These are phyloP conservation scores for Umbelopsis isabellina DNA, from an alignment of 192 early-diverging fungal genomes.

Conservation along the genomic window DNA sequence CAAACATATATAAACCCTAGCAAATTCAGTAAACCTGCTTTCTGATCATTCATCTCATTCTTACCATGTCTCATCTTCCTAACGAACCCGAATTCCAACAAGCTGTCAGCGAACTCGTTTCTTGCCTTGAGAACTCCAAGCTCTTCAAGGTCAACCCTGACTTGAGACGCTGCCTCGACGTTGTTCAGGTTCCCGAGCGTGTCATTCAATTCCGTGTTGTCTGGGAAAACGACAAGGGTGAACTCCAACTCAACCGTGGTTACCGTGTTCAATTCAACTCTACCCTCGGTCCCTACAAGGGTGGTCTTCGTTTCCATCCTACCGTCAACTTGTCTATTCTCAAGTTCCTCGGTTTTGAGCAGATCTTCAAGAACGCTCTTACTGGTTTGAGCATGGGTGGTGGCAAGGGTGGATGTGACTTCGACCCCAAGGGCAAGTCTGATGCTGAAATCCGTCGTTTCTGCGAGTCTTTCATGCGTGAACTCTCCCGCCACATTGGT, in stretches of 20 bases:
- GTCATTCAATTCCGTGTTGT: constrained; percentile 55
- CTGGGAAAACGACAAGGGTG: constrained; percentile 55
- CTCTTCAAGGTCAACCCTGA: constrained; percentile 50
- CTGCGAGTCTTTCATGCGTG: constrained; percentile 59
- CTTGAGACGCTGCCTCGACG: constrained; percentile 49
- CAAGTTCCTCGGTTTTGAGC: constrained; percentile 61
- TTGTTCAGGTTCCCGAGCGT: constrained; percentile 55
- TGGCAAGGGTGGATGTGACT: constrained; percentile 58
- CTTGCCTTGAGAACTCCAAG: constrained; percentile 47
- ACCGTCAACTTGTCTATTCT: constrained; percentile 58
- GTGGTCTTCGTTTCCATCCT: constrained; percentile 59
- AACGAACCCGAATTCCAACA: constrained; percentile 47
- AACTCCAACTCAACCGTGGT: constrained; percentile 54
- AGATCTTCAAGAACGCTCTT: constrained; percentile 62
- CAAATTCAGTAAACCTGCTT: background rate
- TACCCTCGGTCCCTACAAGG: constrained; percentile 61
- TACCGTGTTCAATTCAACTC: constrained; percentile 63
- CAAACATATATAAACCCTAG: constrained; percentile 3
- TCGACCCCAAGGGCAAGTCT: constrained; percentile 51
- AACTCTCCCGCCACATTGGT: constrained; percentile 59
- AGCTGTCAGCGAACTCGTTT: constrained; percentile 53
- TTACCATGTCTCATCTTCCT: constrained; percentile 10
- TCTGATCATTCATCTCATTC: background rate
- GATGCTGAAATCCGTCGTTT: constrained; percentile 57
- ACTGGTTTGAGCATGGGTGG: constrained; percentile 58